Base-by-base conservation (phyloP, 1,284 basidiomycete genomes). In the Fomitopsis schrenkii region DNA sequence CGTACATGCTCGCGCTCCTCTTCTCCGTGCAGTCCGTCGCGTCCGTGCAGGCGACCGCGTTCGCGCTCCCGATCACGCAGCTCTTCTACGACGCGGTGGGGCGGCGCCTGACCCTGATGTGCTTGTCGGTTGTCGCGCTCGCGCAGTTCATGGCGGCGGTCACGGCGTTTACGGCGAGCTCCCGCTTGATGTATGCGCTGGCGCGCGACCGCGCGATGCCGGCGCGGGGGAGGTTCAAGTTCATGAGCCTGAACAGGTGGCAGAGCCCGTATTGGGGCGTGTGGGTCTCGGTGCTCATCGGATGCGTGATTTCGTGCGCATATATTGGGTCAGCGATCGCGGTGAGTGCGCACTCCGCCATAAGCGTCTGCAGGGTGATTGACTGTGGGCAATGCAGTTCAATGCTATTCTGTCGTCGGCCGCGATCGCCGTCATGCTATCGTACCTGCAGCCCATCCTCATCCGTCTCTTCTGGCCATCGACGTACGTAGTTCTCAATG, bases 111-210 rank as follows among this genome's bases (percentile, higher is more conserved):
- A 78, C 82, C 30, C 67, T 85, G 30, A 74, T 85, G 75, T 85
- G 83, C 64, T 71, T 86, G 35, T 75, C 80, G 2, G 76, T 86
- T 28, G 75, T 86, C 56, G 73, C 74, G 40, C 65, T 83, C 28
- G 80, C 81, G 38, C 83, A 86, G 72, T 78, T 81, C 63, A 83
- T 83, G 76, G 84, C 84, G 6, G 79, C 83, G 2, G 78, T 83
- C 57, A 85, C 84, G n/a, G 82, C 82, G 28, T 86, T 83, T 67
- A 84, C 84, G 1, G 83, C 84, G 57, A 83, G 82, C 65, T 85
- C 83, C 40, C 72, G 83, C 44, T 64, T 86, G 61, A 79, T 84
- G 68, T 86, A 84, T 64, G 84, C 84, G 28, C 74, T 85, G 9
- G 82, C 84, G 36, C 71, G 84, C 55, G 84, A 85, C 67, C 74